Percentiles rank a stretch among this genome's conserved stretches.
Evolutionary conservation across 306 rosid genomes (phyloP).

Genomic region (Nissolia schottii): DNA sequence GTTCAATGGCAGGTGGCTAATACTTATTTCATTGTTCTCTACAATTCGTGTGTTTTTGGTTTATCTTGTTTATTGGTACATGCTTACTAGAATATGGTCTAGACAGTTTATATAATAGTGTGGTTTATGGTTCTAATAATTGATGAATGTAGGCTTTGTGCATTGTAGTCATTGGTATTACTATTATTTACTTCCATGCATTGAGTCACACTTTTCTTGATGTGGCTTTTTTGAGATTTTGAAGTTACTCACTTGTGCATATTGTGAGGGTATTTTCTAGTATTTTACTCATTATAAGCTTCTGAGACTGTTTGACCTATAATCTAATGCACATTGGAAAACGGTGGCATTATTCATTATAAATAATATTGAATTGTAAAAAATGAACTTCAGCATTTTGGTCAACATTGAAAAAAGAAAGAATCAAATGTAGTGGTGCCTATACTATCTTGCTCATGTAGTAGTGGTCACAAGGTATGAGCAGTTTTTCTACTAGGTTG

Average conservation of each 20-base stretch:
- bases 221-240: not conserved
- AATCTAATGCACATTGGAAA: not conserved
- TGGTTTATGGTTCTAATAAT: not conserved
- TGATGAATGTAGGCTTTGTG: not conserved
- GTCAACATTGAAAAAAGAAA: conserved; percentile 1
- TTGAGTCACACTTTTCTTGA: not conserved
- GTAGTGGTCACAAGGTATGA: conserved; percentile 36
- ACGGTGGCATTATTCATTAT: conserved; percentile 8
- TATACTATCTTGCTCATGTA: conserved; percentile 26
- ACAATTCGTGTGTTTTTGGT: not conserved
- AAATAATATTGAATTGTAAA: conserved; percentile 27
- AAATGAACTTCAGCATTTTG: conserved; percentile 26
- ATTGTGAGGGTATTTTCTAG: not conserved
- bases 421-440: conserved; percentile 23
- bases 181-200: not conserved
- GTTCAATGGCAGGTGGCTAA: not conserved
- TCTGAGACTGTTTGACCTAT: not conserved
- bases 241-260: not conserved
- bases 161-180: not conserved
- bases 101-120: no score
- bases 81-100: not conserved
- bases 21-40: not conserved
- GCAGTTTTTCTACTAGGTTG: conserved; percentile 20
- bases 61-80: not conserved
- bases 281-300: not conserved